phyloP scores from a whole-genome alignment of 2,329 filamentous ascomycete species.

The Epichloe gansuensis region DNA sequence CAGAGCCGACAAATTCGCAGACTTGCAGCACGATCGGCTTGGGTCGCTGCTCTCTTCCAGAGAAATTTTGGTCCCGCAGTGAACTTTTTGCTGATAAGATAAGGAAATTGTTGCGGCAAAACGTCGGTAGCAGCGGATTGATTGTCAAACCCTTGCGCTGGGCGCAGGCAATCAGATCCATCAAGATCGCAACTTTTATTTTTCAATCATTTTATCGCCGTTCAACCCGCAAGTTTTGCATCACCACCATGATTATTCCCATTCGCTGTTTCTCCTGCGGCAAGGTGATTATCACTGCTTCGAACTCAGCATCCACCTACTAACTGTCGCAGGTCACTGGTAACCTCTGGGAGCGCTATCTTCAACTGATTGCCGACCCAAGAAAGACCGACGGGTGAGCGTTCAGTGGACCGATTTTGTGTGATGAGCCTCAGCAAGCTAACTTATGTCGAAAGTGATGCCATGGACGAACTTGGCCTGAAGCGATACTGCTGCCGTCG shows the following conservation, averaged over 20 bases:
- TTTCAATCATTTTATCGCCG: not conserved
- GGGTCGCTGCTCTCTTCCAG: constrained; percentile 1
- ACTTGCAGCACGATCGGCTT: not conserved
- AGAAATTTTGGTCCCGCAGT: constrained; percentile 28
- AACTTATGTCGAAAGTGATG: constrained; percentile 49
- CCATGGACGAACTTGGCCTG: constrained; percentile 87
- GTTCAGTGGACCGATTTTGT: not conserved
- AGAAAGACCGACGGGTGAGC: constrained; percentile 58
- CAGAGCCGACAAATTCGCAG: constrained; percentile 1
- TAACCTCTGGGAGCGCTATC: constrained; percentile 93
- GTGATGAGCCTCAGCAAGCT: not conserved
- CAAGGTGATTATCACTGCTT: constrained; percentile 51
- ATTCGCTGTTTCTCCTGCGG: constrained; percentile 98
- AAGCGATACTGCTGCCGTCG: constrained; percentile 96
- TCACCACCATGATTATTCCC: constrained; percentile 75
- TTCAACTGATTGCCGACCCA: constrained; percentile 68
- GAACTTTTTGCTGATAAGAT: constrained; percentile 32
- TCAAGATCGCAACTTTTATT: not conserved
- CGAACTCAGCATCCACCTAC: constrained; percentile 12
- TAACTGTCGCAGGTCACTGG: constrained; percentile 63
- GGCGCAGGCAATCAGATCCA: not conserved
- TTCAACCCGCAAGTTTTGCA: not conserved
- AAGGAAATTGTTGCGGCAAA: constrained; percentile 19
- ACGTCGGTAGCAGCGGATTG: constrained; percentile 16
- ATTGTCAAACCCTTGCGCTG: constrained; percentile 10